Base-by-base conservation (phyloP, 257 asterid species). In the Salvia rosmarinus region DNA sequence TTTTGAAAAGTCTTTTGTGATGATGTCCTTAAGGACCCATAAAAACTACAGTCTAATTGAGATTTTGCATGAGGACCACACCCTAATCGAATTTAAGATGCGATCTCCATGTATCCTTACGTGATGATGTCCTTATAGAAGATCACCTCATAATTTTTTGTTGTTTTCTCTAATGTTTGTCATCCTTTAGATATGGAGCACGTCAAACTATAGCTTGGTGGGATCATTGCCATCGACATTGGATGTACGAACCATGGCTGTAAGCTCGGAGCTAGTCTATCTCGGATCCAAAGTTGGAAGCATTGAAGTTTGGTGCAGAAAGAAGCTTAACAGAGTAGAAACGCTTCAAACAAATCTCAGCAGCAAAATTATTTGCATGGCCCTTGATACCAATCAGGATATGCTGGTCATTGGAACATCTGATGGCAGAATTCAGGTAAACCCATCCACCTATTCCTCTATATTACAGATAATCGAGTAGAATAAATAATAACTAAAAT, bases 341-440 rank as follows among this genome's bases (percentile, higher is more conserved):
- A 79, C 88, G 46, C 88, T 91, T 49, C 88, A 86, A 69, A 82
- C 86, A n/a, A 80, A 67, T 71, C 73, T 83, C 9, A 81, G 44
- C 17, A 62, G 79, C 49, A 89, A 65, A 75, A 87, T 89, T 77
- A 73, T 85, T 55, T 86, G 86, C 82, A 82, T 91, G 88, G 86
- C 87, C 42, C 71, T 91, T 57, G 90, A 84, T 68, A 32, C 69
- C 44, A 79, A 82, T 75, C 84, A 86, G 79, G 96, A 91, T 73
- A 68, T 81, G 61, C 73, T 91, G 43, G 79, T 86, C 43, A 61
- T 82, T 67, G 98, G 96, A 20, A 89, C 96, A 46, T 86, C 96
- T 76, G 90, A 91, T 82, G 98, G 98, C 37, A 88, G 56, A 82
- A 86, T 91, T 81, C 96, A 91, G 92, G 96, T 91, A 71, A 37